A percentile compares a stretch with the other conserved stretches of the same genome.
phyloP scores from a whole-genome alignment of 2,329 filamentous ascomycete genomes.

The Fusarium clavum region DNA sequence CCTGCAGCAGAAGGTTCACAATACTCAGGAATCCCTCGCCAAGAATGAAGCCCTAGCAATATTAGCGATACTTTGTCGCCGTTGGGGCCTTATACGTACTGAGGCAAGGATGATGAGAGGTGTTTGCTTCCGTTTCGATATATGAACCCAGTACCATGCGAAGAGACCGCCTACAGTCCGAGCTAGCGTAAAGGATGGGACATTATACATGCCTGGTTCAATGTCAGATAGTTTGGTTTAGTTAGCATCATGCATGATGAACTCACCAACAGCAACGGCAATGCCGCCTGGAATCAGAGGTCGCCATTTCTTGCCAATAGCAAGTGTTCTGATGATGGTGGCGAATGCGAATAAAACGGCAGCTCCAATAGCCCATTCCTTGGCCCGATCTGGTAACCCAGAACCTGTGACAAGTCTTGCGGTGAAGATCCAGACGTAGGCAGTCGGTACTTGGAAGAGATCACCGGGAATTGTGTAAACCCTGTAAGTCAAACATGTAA shows the following conservation, averaged over 20 bases:
- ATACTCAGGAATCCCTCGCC: slow-evolving; percentile 95
- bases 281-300: slow-evolving; percentile 89
- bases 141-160: slow-evolving; percentile 80
- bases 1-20: slow-evolving; percentile 85
- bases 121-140: slow-evolving; percentile 69
- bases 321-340: slow-evolving; percentile 76
- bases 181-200: slow-evolving; percentile 93
- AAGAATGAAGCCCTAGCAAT: slow-evolving; percentile 79
- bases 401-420: slow-evolving; percentile 91
- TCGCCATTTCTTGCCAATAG: slow-evolving; percentile 71
- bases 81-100: slow-evolving; percentile 54
- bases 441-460: slow-evolving; percentile 93
- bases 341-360: slow-evolving; percentile 77
- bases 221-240: slow-evolving; percentile 17
- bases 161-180: slow-evolving; percentile 81
- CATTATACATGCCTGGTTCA: slow-evolving; percentile 88
- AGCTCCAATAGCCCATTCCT: slow-evolving; percentile 81
- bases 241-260: background rate
- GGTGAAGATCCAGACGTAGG: slow-evolving; percentile 97
- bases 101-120: slow-evolving; percentile 89
- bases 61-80: slow-evolving; percentile 15
- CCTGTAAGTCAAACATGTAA: slow-evolving; percentile 51
- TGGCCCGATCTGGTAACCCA: slow-evolving; percentile 85
- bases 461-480: slow-evolving; percentile 91
- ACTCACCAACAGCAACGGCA: slow-evolving; percentile 86